Conservation (phyloP, 805 yeast genomes). For the Clavispora carvajalis region DNA sequence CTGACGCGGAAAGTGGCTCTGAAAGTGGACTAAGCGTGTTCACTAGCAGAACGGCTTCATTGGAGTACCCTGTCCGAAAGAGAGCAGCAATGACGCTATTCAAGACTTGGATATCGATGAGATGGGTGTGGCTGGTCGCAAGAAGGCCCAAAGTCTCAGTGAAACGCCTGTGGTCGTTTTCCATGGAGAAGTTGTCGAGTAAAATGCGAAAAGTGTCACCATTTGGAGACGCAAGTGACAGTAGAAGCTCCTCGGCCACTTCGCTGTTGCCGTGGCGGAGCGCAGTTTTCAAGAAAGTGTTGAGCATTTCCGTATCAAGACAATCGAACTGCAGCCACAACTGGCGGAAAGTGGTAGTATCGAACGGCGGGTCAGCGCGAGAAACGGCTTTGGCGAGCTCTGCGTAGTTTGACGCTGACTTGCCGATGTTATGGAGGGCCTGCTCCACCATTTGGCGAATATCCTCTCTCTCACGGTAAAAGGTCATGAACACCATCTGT, state of each 20-base stretch:
- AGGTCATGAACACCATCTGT: slow-evolving; percentile 22
- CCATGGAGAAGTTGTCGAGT: slow-evolving; percentile 10
- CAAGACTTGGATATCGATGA: slow-evolving; percentile 16
- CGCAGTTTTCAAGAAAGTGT: slow-evolving; percentile 24
- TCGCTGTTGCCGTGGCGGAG: slow-evolving; percentile 21
- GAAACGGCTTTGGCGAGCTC: neutral
- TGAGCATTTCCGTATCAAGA: slow-evolving; percentile 16
- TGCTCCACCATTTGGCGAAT: slow-evolving; percentile 14
- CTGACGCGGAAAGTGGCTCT: neutral
- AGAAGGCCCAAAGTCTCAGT: slow-evolving; percentile 2
- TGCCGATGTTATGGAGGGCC: neutral
- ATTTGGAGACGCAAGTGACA: slow-evolving; percentile 2
- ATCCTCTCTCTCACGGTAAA: slow-evolving; percentile 26
- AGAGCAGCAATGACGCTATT: slow-evolving; percentile 17
- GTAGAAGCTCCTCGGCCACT: slow-evolving; percentile 20
- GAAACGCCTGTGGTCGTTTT: slow-evolving; percentile 1
- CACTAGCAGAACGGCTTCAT: slow-evolving; percentile 11
- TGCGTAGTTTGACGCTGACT: neutral
- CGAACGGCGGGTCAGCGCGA: slow-evolving; percentile 12
- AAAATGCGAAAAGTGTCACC: slow-evolving; percentile 11
- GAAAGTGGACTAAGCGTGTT: neutral
- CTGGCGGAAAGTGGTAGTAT: slow-evolving; percentile 17
- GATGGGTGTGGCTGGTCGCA: slow-evolving; percentile 1
- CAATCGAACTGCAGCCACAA: slow-evolving; percentile 12
- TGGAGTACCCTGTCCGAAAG: slow-evolving; percentile 4